phyloP scores from a whole-genome alignment of 495 filamentous ascomycete genomes.

The Daldinia childiae region DNA sequence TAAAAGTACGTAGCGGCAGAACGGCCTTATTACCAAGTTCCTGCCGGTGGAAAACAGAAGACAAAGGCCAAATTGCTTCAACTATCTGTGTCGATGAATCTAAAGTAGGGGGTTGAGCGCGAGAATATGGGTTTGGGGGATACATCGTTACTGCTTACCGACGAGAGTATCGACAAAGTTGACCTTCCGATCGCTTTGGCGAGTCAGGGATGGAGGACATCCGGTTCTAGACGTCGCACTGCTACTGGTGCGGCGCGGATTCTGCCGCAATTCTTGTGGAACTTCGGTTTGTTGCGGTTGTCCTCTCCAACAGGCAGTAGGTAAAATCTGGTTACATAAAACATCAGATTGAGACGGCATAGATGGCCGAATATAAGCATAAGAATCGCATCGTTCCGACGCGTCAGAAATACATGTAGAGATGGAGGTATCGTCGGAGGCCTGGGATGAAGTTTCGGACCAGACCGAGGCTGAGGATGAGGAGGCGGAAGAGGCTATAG shows the following conservation, averaged over 20 bases:
- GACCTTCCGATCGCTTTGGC: conserved; percentile 92
- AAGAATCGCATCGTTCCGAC: conserved; percentile 55
- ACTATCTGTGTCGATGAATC: conserved; percentile 98
- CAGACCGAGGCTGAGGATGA: conserved; percentile 82
- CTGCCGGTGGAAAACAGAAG: conserved; percentile 66
- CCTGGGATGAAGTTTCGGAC: conserved; percentile 74
- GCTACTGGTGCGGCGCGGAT: conserved; percentile 78
- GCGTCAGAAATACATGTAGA: conserved; percentile 58
- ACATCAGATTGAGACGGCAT: conserved; percentile 17
- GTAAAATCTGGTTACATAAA: conserved; percentile 19
- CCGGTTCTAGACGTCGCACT: conserved; percentile 64
- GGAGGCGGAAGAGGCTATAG: conserved; percentile 75
- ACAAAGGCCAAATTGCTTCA: conserved; percentile 94
- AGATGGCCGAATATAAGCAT: conserved; percentile 31
- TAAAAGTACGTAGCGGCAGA: conserved; percentile 91
- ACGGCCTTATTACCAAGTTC: conserved; percentile 72
- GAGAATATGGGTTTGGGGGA: conserved; percentile 26
- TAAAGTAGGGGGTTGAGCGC: conserved; percentile 57
- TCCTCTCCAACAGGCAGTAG: conserved; percentile 35
- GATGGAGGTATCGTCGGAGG: conserved; percentile 60
- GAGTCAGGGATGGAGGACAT: conserved; percentile 81
- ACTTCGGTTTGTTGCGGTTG: conserved; percentile 56
- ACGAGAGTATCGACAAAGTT: conserved; percentile 98
- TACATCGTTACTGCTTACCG: conserved; percentile 73
- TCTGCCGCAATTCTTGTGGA: conserved; percentile 75